Percentiles rank a stretch among this genome's conserved stretches.
Conservation (phyloP, 306 rosid genomes). For the Cucurbita argyrosperma region DNA sequence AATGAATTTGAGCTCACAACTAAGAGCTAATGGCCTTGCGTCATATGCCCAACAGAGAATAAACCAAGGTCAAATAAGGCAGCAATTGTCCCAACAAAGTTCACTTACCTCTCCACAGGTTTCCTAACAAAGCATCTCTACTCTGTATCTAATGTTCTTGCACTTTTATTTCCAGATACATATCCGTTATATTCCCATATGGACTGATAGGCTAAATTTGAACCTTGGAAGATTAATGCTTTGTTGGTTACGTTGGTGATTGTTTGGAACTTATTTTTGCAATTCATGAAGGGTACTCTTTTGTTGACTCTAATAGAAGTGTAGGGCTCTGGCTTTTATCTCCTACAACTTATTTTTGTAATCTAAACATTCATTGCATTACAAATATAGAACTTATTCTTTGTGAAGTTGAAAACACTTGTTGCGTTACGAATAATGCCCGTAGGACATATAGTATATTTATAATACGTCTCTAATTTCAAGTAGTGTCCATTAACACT, state of each 20-base stretch:
- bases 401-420: background rate
- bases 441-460: background rate
- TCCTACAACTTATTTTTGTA: background rate
- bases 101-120: constrained; percentile 61
- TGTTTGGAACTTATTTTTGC: background rate
- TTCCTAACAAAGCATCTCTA: background rate
- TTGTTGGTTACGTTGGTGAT: background rate
- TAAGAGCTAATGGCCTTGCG: constrained; percentile 52
- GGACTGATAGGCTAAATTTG: background rate
- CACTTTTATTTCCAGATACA: background rate
- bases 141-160: background rate
- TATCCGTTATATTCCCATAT: background rate
- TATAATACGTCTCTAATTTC: background rate
- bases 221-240: background rate
- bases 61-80: constrained; percentile 62
- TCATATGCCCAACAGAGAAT: constrained; percentile 59
- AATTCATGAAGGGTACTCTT: background rate
- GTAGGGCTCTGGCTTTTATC: background rate
- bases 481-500: background rate
- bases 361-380: background rate
- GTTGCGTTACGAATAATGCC: background rate
- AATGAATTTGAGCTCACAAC: constrained; percentile 45
- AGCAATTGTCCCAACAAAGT: constrained; percentile 64
- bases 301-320: background rate
- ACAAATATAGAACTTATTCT: background rate